A percentile compares a stretch with the other conserved stretches of the same genome.
These are phyloP conservation scores for Cystobasidium tubakii DNA, from an alignment of 768 basidiomycete species.

Conservation along the genomic window DNA sequence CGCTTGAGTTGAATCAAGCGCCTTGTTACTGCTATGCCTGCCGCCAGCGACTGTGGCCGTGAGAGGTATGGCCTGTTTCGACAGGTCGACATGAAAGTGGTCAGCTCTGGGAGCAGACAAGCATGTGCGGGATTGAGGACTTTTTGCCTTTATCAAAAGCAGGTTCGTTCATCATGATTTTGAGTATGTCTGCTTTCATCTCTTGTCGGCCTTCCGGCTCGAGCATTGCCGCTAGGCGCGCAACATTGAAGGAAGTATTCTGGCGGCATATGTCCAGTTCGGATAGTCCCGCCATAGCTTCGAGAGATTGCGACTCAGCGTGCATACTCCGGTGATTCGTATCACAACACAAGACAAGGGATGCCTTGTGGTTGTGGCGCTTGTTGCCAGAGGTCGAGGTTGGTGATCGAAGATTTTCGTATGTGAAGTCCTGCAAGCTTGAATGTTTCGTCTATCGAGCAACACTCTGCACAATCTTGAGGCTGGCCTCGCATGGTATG, in stretches of 20 bases:
- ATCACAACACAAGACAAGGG: neutral
- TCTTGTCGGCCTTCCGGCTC: conserved; percentile 1
- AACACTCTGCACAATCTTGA: neutral
- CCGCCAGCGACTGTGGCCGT: neutral
- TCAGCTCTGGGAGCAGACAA: neutral
- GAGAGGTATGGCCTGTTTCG: conserved; percentile 3
- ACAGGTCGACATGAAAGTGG: neutral
- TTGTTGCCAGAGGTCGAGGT: too few relatives aligned
- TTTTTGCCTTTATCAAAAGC: conserved; percentile 8
- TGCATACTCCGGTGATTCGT: too few relatives aligned
- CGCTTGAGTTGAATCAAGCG: conserved; percentile 6
- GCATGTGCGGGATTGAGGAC: neutral
- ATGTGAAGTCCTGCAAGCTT: neutral
- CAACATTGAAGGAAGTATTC: neutral
- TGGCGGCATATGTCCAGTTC: neutral
- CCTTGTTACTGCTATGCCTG: conserved; percentile 2
- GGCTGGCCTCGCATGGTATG: conserved; percentile 13
- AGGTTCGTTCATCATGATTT: conserved; percentile 1
- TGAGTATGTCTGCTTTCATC: neutral
- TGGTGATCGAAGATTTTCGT: neutral
- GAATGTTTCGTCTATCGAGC: neutral
- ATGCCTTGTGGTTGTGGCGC: too few relatives aligned
- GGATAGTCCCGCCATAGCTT: neutral
- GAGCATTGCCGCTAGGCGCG: neutral
- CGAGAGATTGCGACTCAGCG: neutral